Base-by-base conservation (phyloP, 2,329 filamentous ascomycete species). In the Hypoxylon rubiginosum region DNA sequence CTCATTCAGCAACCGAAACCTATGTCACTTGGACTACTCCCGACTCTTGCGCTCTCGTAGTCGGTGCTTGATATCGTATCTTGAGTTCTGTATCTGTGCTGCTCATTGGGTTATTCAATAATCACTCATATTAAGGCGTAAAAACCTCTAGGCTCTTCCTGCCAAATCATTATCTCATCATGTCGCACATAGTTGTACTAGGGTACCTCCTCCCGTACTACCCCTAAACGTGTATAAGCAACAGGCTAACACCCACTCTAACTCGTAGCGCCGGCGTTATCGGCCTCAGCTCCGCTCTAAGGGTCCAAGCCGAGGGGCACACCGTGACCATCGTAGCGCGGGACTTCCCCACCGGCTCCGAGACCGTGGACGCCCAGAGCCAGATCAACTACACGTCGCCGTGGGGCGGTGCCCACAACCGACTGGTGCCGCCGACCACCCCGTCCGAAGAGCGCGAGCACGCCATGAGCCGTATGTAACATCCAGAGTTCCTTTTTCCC, bases 361-460 rank as follows among this genome's bases (percentile, higher is more conserved):
- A 84, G 72, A 80, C 81, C 11, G 77, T 82, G 34, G 79, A 83
- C 62, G 72, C 78, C 4, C 65, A 64, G 13, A 66, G 76, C 0
- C 75, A 80, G 60, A 82, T 85, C 72, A 81, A 88, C 77, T 88
- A 83, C 72, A 84, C 86, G 13, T 88, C 86, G 30, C 85, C 85
- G 55, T 88, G 85, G 85, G 86, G 82, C 36, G 86, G 86, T 10
- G 85, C 86, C 1, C 85, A 88, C 71, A 85, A 86, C 68, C 81
- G 85, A 43, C 85, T 82, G 71, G 82, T 86, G 34, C 82, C 82
- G 1, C 81, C 81, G 39, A 72, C 71, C 8, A 73, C 76, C 34
- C 73, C 73, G 11, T 52, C 69, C 4, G 76, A 78, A 41, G 74
- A 73, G 55, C 76, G 80, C 32, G 83, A 86, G 64, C 83, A 85